Base-by-base conservation (phyloP, 2,329 filamentous ascomycete genomes). In the Penicillium brasilianum region DNA sequence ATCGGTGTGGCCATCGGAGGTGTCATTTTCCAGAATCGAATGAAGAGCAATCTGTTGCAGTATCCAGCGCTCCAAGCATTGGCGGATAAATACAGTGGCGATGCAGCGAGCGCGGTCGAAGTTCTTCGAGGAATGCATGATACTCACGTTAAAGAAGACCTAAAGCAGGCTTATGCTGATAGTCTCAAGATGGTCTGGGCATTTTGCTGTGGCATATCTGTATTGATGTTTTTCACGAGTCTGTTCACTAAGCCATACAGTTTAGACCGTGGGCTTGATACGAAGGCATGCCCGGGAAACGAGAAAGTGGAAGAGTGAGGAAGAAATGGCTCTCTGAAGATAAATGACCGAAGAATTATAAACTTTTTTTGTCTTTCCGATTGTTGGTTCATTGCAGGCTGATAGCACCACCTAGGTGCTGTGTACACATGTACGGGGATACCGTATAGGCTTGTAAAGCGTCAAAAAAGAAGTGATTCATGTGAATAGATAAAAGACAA, bases 1-100 rank as follows among this genome's bases (percentile, higher is more conserved):
- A 72, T 90, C 14, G 88, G 88, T 30, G 84, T 90, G 3, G 86
- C 87, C 2, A 80, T 89, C 50, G 84, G 85, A 1, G 87, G 88
- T 2, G 86, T 88, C 50, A 82, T 88, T 55, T 90, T 90, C 75
- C 87, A 90, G 36, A 60, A 59, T 28, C 58, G 48, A 20, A 84
- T 88, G 73, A 77, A 76, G 58, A 75, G 73, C 55, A 81, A 84
- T 64, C 72, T 89, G 41, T 62, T 76, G 28, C 76, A 72, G 1
- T 80, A 80, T 48, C 77, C 82, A 0, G 73, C 76, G 22, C 80
- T 86, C 57, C 81, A 80, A 1, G 67, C 69, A 13, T 70, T 77
- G 44, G 83, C 83, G 1, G 70, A 61, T 2, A 76, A 79, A 57
- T 83, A 84, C 69, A 81, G 82, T 3, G 78, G 79, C 52, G 84